Evolutionary conservation across 768 basidiomycete species (phyloP).

Genomic region (Macrolepiota dolichaula): DNA sequence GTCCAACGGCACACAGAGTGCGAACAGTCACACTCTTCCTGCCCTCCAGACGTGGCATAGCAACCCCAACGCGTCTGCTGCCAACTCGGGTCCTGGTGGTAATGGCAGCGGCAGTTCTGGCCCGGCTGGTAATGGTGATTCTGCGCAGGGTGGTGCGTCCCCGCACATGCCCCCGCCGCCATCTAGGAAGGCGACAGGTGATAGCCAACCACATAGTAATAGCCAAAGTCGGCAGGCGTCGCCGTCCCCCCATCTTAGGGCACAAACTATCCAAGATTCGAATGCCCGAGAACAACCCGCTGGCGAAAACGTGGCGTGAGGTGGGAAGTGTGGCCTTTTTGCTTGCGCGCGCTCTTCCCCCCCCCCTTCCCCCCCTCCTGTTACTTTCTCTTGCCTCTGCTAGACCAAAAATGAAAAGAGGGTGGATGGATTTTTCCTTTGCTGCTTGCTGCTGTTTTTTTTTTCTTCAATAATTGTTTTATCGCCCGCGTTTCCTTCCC

Average conservation of each 20-base stretch:
- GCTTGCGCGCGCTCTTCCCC: not conserved
- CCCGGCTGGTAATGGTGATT: not conserved
- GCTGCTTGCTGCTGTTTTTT: not conserved
- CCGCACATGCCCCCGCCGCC: conserved; percentile 6
- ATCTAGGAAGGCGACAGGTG: not conserved
- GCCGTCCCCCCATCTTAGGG: conserved; percentile 2
- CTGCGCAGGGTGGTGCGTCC: not conserved
- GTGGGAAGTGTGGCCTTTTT: not conserved
- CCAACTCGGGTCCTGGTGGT: conserved; percentile 12
- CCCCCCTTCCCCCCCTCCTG: not conserved
- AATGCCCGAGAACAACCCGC: conserved; percentile 4
- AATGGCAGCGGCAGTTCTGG: not conserved
- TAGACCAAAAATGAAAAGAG: not conserved
- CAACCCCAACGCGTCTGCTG: conserved; percentile 15
- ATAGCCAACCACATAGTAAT: conserved; percentile 6
- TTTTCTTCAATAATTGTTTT: not conserved
- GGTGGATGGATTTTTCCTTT: not conserved
- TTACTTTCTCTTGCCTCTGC: not conserved
- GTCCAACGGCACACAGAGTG: not conserved
- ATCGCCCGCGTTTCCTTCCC: not conserved
- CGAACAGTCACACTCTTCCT: conserved; percentile 32
- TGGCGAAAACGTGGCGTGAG: conserved; percentile 1
- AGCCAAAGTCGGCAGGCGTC: conserved; percentile 9
- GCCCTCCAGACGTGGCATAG: conserved; percentile 47
- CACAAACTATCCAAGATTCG: not conserved